These are phyloP conservation scores for Truncatella angustata DNA, from an alignment of 2,329 filamentous ascomycete genomes.

Conservation along the genomic window DNA sequence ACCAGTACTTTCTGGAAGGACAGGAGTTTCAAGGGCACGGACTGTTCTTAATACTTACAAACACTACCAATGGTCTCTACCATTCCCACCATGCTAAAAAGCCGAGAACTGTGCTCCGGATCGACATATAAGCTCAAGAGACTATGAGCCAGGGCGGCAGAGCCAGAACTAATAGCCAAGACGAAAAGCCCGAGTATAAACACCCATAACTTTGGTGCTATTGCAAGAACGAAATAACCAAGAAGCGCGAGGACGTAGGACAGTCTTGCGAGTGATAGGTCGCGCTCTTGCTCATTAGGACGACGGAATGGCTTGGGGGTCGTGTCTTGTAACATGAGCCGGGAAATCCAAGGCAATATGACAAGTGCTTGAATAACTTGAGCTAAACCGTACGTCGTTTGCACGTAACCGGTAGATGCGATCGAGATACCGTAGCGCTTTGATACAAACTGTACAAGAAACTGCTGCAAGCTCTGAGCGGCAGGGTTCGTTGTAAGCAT, in stretches of 20 bases:
- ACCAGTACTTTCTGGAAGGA: too few species aligned
- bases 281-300: slow-evolving; percentile 24
- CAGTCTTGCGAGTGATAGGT: slow-evolving; percentile 24
- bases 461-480: slow-evolving; percentile 7
- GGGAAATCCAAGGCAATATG: slow-evolving; percentile 25
- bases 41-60: too few species aligned
- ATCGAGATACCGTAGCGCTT: slow-evolving; percentile 28
- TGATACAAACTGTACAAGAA: slow-evolving; percentile 29
- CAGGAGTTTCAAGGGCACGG: too few species aligned
- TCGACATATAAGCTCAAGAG: slow-evolving; percentile 29
- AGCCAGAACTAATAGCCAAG: slow-evolving; percentile 27
- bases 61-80: slow-evolving; percentile 27
- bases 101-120: slow-evolving; percentile 25
- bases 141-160: slow-evolving; percentile 24
- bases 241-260: slow-evolving; percentile 22
- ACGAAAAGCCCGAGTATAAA: slow-evolving; percentile 28
- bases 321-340: slow-evolving; percentile 17
- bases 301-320: slow-evolving; percentile 17
- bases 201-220: slow-evolving; percentile 21
- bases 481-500: slow-evolving; percentile 11
- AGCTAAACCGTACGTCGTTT: slow-evolving; percentile 24
- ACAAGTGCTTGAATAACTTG: slow-evolving; percentile 25
- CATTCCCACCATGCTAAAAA: slow-evolving; percentile 30
- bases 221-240: slow-evolving; percentile 22
- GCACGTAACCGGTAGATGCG: slow-evolving; percentile 29